Conservation (phyloP, 2,329 filamentous ascomycete species). For the Calonectria montana region DNA sequence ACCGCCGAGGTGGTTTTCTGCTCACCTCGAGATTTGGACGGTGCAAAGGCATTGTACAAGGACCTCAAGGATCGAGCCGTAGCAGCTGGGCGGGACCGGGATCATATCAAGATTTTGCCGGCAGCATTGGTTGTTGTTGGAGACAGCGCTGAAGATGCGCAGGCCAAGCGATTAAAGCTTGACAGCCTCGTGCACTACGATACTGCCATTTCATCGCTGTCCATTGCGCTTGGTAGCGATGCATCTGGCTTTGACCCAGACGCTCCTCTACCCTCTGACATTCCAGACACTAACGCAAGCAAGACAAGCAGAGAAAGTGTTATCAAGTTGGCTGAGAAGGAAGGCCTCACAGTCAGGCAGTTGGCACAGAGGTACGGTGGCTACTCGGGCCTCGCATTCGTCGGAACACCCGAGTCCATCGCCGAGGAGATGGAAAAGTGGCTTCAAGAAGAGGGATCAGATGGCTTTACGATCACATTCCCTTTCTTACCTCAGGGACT, state of each 20-base stretch:
- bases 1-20: slow-evolving; percentile 66
- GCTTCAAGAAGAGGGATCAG: slow-evolving; percentile 59
- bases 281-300: slow-evolving; percentile 66
- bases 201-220: slow-evolving; percentile 64
- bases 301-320: slow-evolving; percentile 59
- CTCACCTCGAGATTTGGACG: slow-evolving; percentile 57
- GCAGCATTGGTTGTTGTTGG: slow-evolving; percentile 63
- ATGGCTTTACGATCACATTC: slow-evolving; percentile 63
- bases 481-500: slow-evolving; percentile 63
- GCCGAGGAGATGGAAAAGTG: slow-evolving; percentile 62
- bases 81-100: slow-evolving; percentile 56
- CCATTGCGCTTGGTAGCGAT: slow-evolving; percentile 59
- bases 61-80: slow-evolving; percentile 62
- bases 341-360: slow-evolving; percentile 62
- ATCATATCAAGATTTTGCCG: slow-evolving; percentile 63
- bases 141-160: slow-evolving; percentile 60
- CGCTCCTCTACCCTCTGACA: slow-evolving; percentile 57
- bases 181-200: slow-evolving; percentile 66
- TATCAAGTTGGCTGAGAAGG: slow-evolving; percentile 56
- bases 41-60: slow-evolving; percentile 59
- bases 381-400: slow-evolving; percentile 61
- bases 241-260: slow-evolving; percentile 61
- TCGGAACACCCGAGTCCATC: slow-evolving; percentile 60
- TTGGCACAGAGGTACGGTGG: slow-evolving; percentile 62
- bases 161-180: slow-evolving; percentile 59